Evolutionary conservation across 2,329 filamentous ascomycete species (phyloP).

Genomic region (Pseudonectria buxi): DNA sequence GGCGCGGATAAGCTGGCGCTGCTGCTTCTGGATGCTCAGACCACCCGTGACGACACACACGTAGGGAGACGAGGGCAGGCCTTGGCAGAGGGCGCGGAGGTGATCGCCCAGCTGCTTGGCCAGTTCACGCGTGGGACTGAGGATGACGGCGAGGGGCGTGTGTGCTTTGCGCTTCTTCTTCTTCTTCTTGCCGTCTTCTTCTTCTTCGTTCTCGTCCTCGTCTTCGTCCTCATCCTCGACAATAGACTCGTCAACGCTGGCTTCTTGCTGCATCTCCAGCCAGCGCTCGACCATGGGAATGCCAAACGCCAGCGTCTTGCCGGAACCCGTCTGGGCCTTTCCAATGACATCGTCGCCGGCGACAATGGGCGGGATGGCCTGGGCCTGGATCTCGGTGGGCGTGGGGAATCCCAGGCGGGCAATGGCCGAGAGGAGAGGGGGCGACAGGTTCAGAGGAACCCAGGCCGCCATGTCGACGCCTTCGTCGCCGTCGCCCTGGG

Average conservation of each 20-base stretch:
- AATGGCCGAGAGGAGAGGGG: constrained; percentile 64
- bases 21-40: constrained; percentile 89
- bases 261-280: constrained; percentile 43
- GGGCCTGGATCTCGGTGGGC: constrained; percentile 75
- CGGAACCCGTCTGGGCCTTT: constrained; percentile 92
- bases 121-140: constrained; percentile 88
- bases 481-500: constrained; percentile 48
- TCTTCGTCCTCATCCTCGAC: not conserved
- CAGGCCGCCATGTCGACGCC: constrained; percentile 70
- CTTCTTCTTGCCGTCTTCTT: too few relatives aligned
- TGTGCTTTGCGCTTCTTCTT: too few relatives aligned
- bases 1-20: constrained; percentile 72
- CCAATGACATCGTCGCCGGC: constrained; percentile 87
- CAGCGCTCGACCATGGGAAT: constrained; percentile 88
- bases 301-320: constrained; percentile 91
- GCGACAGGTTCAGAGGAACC: constrained; percentile 66
- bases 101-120: constrained; percentile 87
- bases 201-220: not conserved
- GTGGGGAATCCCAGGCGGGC: constrained; percentile 72
- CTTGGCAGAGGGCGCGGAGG: constrained; percentile 64
- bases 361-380: constrained; percentile 74
- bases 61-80: constrained; percentile 54
- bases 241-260: too few relatives aligned
- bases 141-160: constrained; percentile 64
- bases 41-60: constrained; percentile 91